Conservation (phyloP, 768 basidiomycete genomes). For the Cystobasidium tubakii region DNA sequence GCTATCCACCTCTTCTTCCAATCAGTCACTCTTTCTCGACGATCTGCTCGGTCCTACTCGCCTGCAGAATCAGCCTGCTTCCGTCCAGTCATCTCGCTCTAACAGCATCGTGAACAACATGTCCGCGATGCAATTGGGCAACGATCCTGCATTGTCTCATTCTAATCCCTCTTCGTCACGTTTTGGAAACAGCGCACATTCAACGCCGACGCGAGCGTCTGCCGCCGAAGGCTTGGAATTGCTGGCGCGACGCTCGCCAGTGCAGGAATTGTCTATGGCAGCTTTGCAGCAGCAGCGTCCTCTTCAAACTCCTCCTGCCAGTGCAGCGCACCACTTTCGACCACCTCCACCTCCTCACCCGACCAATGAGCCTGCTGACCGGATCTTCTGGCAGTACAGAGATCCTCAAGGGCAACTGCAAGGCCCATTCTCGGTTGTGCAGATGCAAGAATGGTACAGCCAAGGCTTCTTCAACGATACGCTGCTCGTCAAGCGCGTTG, state of each 20-base stretch:
- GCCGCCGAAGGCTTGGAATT: conserved; percentile 28
- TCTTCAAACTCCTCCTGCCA: neutral
- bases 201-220: conserved; percentile 11
- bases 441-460: conserved; percentile 54
- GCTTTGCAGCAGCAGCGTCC: conserved; percentile 26
- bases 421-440: conserved; percentile 50
- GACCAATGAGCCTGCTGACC: conserved; percentile 14
- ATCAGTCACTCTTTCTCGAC: conserved; percentile 7
- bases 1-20: neutral
- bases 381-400: conserved; percentile 39
- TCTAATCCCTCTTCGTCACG: neutral
- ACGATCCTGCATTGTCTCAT: neutral
- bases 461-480: conserved; percentile 51
- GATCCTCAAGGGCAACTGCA: conserved; percentile 45
- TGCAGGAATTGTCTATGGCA: conserved; percentile 33
- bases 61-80: neutral
- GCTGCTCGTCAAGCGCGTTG: conserved; percentile 46
- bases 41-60: conserved; percentile 11
- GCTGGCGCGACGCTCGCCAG: conserved; percentile 26
- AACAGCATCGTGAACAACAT: conserved; percentile 3
- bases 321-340: neutral
- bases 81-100: conserved; percentile 11
- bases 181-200: neutral
- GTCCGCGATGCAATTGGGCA: neutral
- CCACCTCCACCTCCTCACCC: conserved; percentile 8